Percentiles rank a stretch among this genome's conserved stretches.
Conservation (phyloP, 495 filamentous ascomycete genomes). For the Penicillium pancosmium region DNA sequence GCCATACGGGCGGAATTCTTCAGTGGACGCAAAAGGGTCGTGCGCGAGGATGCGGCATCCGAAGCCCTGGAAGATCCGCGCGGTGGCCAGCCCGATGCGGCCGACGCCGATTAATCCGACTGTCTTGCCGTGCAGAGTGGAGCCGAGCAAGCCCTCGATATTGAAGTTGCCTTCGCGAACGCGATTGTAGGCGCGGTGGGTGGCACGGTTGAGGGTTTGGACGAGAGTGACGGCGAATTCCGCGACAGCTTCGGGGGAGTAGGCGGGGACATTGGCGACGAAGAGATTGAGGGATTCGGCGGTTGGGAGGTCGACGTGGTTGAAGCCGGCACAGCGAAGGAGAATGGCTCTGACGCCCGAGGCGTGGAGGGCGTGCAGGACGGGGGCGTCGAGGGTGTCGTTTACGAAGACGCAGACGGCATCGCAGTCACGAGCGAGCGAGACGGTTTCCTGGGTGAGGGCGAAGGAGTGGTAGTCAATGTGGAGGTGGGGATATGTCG, state of each 20-base stretch:
- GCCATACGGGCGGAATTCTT: slow-evolving; percentile 53
- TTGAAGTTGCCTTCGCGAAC: slow-evolving; percentile 74
- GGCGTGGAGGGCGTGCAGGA: slow-evolving; percentile 52
- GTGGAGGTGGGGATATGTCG: slow-evolving; percentile 31
- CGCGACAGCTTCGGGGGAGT: slow-evolving; percentile 72
- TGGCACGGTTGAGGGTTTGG: slow-evolving; percentile 70
- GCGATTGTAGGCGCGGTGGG: slow-evolving; percentile 71
- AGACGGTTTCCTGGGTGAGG: slow-evolving; percentile 56
- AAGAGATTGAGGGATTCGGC: slow-evolving; percentile 61
- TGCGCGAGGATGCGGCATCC: slow-evolving; percentile 62
- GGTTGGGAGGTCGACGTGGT: slow-evolving; percentile 62
- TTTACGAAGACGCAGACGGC: slow-evolving; percentile 76
- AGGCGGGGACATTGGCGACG: slow-evolving; percentile 68
- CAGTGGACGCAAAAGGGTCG: slow-evolving; percentile 51
- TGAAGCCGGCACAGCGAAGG: slow-evolving; percentile 72
- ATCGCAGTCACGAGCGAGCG: slow-evolving; percentile 53
- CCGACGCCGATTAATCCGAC: slow-evolving; percentile 44
- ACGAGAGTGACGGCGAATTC: slow-evolving; percentile 70
- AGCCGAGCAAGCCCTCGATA: slow-evolving; percentile 64
- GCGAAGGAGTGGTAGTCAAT: slow-evolving; percentile 60
- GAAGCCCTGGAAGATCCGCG: slow-evolving; percentile 58
- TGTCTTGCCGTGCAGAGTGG: slow-evolving; percentile 62
- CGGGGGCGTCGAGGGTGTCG: slow-evolving; percentile 55
- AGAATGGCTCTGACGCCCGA: slow-evolving; percentile 58
- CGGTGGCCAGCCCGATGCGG: slow-evolving; percentile 39